phyloP scores from a whole-genome alignment of 139 green algal species.

The Ulvella scutata region DNA sequence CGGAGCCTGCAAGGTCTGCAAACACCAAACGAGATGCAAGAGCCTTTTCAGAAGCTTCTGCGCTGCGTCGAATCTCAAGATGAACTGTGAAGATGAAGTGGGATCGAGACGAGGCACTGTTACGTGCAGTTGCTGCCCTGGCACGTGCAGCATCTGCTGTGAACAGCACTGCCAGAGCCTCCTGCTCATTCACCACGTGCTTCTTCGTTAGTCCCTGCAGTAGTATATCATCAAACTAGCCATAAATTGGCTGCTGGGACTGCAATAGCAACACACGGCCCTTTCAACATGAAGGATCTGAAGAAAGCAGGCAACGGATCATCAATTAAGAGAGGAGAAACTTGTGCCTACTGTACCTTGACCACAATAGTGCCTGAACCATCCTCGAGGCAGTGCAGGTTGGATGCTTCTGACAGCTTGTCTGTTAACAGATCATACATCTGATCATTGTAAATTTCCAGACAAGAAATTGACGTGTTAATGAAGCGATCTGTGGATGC shows the following conservation, averaged over 20 bases:
- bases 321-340: background rate
- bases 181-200: slow-evolving; percentile 40
- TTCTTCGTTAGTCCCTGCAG: slow-evolving; percentile 35
- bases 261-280: background rate
- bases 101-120: slow-evolving; percentile 29
- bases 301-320: background rate
- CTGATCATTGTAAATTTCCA: slow-evolving; percentile 69
- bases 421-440: slow-evolving; percentile 60
- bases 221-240: background rate
- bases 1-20: slow-evolving; percentile 63
- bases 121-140: slow-evolving; percentile 17
- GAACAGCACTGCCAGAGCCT: slow-evolving; percentile 54
- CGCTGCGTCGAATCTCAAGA: slow-evolving; percentile 36
- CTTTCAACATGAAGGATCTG: background rate
- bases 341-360: background rate
- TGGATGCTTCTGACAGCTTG: slow-evolving; percentile 7
- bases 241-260: background rate
- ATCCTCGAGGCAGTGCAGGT: background rate
- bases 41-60: slow-evolving; percentile 36
- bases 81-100: slow-evolving; percentile 64
- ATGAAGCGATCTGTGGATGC: background rate
- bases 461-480: slow-evolving; percentile 40
- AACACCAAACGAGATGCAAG: slow-evolving; percentile 30
- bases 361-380: background rate
- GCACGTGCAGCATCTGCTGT: slow-evolving; percentile 36